Base-by-base conservation (phyloP, 2,329 filamentous ascomycete species). In the Pseudogymnoascus sp. region DNA sequence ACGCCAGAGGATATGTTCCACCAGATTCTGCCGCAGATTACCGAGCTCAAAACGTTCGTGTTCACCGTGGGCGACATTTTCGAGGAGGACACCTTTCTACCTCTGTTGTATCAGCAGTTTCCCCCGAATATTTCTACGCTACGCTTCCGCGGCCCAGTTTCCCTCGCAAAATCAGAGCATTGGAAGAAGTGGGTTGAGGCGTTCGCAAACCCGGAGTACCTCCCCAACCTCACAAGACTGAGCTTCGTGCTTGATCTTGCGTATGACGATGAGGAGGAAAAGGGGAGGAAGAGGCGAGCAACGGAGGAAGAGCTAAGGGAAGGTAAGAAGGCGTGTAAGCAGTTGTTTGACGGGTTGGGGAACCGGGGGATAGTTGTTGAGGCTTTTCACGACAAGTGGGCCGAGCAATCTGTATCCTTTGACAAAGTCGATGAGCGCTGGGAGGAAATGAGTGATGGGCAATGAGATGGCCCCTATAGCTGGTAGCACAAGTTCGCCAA, bases 191-290 rank as follows among this genome's bases (percentile, higher is more conserved):
- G 50, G 50, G 3, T 56, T 7, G 50, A 56, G 28, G 50, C n/a
- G 4, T 56, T 56, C 4, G 50, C 50, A 56, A 56, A 56, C 28
- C 50, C 26, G n/a, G n/a, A 56, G 26, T 56, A 56, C 16, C 50
- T 56, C 14, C 26, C 50, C n/a, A 56, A 56, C 10, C 50, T 56
- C 50, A 22, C 7, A 14, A 56, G 5, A 28, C 16, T 56, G 50
- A 56, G 50, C 28, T 56, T 56, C 7, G 50, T 56, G 50, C 50
- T 56, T 7, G 50, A 72, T 0, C 77, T 77, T 63, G 50, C 50
- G 10, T 56, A 56, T 56, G 28, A 33, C 0, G 5, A 33, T 56
- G 11, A 22, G 10, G n/a, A 31, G 26, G 11, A 22, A 6, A 10
- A 5, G 0, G 50, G 50, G 46, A 53, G 26, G 24, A 56, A 56